Conservation (phyloP, 495 filamentous ascomycete species). For the Evansstolkia leycettana region DNA sequence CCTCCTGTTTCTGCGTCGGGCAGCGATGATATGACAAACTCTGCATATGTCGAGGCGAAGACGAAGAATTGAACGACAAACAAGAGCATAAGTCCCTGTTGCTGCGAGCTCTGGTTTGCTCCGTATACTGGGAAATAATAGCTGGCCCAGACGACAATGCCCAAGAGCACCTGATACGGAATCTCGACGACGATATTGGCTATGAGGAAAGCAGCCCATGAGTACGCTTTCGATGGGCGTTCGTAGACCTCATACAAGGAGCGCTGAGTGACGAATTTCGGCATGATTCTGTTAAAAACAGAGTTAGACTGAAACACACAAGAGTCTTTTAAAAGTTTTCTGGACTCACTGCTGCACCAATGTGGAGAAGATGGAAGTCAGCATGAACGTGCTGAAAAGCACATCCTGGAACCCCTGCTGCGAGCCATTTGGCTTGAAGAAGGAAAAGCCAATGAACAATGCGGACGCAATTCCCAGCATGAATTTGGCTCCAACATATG, state of each 20-base stretch:
- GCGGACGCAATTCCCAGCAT: slow-evolving; percentile 34
- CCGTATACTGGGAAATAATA: slow-evolving; percentile 49
- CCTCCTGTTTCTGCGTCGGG: slow-evolving; percentile 41
- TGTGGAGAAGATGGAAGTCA: slow-evolving; percentile 61
- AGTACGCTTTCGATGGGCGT: slow-evolving; percentile 55
- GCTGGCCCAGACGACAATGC: slow-evolving; percentile 43
- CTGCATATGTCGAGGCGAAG: slow-evolving; percentile 58
- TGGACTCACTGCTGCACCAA: slow-evolving; percentile 39
- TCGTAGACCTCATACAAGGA: slow-evolving; percentile 62
- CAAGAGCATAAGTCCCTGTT: slow-evolving; percentile 37
- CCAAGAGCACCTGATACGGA: slow-evolving; percentile 52
- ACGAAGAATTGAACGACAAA: slow-evolving; percentile 52
- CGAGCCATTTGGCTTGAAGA: slow-evolving; percentile 55
- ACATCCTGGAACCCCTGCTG: slow-evolving; percentile 72
- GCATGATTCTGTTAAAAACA: slow-evolving; percentile 50
- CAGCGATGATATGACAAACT: slow-evolving; percentile 37
- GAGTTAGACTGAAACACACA: neutral
- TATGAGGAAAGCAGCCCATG: slow-evolving; percentile 59
- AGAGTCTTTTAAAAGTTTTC: neutral
- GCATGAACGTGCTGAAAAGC: slow-evolving; percentile 71
- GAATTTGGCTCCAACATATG: slow-evolving; percentile 37
- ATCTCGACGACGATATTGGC: slow-evolving; percentile 61
- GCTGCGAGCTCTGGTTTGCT: slow-evolving; percentile 21
- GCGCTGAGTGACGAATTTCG: slow-evolving; percentile 53
- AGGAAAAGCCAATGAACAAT: slow-evolving; percentile 81